Evolutionary conservation across 2,329 filamentous ascomycete species (phyloP).

Genomic region (Trichoderma sp.): DNA sequence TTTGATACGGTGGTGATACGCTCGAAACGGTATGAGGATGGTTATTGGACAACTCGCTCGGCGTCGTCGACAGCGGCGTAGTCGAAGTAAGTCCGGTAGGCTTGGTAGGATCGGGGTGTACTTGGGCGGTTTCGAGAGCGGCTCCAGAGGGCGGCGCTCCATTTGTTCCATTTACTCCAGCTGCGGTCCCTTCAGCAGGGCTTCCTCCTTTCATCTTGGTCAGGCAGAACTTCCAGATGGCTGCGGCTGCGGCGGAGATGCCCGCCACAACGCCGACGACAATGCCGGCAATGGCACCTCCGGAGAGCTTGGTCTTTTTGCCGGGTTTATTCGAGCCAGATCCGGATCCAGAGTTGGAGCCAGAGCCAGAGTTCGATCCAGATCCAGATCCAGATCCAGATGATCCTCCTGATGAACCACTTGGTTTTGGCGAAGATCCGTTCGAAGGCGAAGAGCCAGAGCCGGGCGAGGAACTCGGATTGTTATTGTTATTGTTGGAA

Average conservation of each 20-base stretch:
- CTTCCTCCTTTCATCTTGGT: constrained; percentile 8
- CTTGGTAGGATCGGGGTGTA: background rate
- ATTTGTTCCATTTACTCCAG: background rate
- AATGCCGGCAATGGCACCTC: constrained; percentile 14
- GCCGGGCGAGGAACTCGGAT: background rate
- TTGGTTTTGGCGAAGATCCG: background rate
- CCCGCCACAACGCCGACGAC: constrained; percentile 3
- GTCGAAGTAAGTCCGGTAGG: background rate
- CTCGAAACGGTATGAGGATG: background rate
- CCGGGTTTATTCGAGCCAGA: background rate
- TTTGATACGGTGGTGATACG: constrained; percentile 8
- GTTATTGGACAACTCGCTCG: background rate
- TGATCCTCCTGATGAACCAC: background rate
- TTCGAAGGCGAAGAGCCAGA: background rate
- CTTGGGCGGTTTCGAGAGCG: background rate
- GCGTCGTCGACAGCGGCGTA: background rate
- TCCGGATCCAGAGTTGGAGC: background rate
- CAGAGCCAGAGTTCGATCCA: background rate
- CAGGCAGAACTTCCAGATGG: constrained; percentile 4
- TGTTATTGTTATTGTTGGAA: background rate
- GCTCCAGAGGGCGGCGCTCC: background rate
- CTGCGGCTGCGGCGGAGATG: background rate
- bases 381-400: background rate
- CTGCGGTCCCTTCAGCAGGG: background rate
- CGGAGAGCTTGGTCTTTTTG: background rate